A percentile compares a stretch with the other conserved stretches of the same genome.
Evolutionary conservation across 148 eudicot species (phyloP).

Genomic region (Hydrangea macrophylla): DNA sequence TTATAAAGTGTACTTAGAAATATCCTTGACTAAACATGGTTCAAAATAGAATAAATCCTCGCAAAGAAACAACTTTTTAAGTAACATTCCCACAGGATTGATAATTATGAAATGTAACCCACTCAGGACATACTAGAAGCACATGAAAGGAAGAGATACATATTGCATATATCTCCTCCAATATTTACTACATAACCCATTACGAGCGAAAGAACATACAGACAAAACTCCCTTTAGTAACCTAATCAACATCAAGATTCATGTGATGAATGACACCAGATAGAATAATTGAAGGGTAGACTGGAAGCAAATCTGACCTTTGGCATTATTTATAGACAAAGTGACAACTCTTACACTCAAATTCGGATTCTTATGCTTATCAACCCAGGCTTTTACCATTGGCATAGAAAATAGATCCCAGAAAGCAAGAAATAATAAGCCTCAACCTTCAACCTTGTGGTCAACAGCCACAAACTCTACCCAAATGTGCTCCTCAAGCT

Average conservation of each 20-base stretch:
- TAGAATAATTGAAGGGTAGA: no score
- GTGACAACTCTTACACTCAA: no score
- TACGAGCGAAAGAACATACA: not conserved
- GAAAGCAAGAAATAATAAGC: no score
- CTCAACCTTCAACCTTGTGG: no score
- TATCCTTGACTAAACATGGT: not conserved
- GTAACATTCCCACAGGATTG: not conserved
- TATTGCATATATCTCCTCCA: not conserved
- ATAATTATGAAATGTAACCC: not conserved
- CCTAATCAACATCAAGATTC: not conserved
- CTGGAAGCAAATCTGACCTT: no score
- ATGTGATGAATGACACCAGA: no score
- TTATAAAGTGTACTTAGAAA: not conserved
- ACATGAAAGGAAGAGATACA: not conserved
- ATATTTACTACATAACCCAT: not conserved
- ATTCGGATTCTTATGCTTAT: no score
- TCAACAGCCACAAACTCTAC: no score
- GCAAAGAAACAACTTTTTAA: not conserved
- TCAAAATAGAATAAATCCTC: not conserved
- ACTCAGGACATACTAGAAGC: not conserved
- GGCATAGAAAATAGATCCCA: no score
- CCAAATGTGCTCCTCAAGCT: no score
- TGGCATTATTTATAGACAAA: no score
- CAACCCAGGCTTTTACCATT: no score
- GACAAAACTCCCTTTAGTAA: not conserved